phyloP scores from a whole-genome alignment of 1,284 basidiomycete genomes.

The Cryptococcus deneoformans region DNA sequence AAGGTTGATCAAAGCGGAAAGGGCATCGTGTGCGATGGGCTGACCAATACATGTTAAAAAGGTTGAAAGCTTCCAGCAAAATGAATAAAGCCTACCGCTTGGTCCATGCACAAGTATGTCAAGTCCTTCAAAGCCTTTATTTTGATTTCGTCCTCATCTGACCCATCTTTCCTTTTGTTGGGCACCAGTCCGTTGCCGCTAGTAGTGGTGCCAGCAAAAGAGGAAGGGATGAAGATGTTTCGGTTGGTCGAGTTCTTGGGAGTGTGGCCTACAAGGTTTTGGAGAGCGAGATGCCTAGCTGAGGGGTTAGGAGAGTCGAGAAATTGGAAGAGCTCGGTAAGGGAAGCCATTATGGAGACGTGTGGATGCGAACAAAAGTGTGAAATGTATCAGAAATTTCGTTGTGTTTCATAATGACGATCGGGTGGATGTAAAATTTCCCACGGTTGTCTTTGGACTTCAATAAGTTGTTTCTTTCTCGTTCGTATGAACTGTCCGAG shows the following conservation, averaged over 20 bases:
- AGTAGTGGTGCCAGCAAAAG: conserved; percentile 48
- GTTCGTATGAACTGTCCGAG: no score
- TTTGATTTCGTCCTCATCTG: conserved; percentile 62
- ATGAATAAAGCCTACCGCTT: conserved; percentile 58
- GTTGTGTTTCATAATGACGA: background rate
- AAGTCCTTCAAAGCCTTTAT: conserved; percentile 60
- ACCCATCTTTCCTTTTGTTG: conserved; percentile 34
- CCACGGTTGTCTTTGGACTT: conserved; percentile 15
- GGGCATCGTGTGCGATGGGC: conserved; percentile 92
- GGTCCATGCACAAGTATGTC: conserved; percentile 81
- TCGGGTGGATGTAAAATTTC: conserved; percentile 5
- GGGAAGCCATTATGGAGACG: conserved; percentile 36
- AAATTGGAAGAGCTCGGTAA: conserved; percentile 75
- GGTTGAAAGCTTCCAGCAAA: no score
- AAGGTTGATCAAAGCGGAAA: conserved; percentile 90
- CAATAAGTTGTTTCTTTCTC: no score
- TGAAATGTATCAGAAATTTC: background rate
- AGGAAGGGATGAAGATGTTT: conserved; percentile 64
- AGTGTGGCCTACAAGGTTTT: conserved; percentile 78
- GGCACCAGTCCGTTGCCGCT: conserved; percentile 55
- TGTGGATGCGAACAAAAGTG: background rate
- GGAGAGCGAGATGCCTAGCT: conserved; percentile 80
- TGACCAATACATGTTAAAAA: conserved; percentile 37
- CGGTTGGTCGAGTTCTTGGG: conserved; percentile 67
- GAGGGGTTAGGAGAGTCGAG: conserved; percentile 82